Conservation (phyloP, 2,329 filamentous ascomycete genomes). For the Colletotrichum noveboracense region DNA sequence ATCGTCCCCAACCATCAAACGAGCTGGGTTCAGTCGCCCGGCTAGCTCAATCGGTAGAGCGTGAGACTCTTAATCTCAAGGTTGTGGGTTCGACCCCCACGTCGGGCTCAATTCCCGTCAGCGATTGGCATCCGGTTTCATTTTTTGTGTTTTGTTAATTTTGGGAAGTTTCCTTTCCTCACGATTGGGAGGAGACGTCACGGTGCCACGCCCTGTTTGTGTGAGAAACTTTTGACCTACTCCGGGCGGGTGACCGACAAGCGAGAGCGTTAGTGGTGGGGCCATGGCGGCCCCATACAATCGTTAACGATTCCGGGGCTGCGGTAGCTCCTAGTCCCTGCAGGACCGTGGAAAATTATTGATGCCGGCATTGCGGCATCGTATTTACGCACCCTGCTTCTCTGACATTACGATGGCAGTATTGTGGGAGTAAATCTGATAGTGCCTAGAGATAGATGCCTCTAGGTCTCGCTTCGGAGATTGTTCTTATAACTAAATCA, state of each 20-base stretch:
- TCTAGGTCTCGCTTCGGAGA: background rate
- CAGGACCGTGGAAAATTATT: background rate
- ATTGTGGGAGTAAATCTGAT: fast-evolving
- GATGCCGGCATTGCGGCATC: background rate
- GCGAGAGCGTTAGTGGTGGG: background rate
- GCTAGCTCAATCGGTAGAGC: slow-evolving; percentile 77
- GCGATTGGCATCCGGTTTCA: background rate
- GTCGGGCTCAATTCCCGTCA: slow-evolving; percentile 19
- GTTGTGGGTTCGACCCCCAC: slow-evolving; percentile 55
- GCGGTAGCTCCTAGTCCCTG: background rate
- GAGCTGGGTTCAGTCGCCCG: slow-evolving; percentile 39
- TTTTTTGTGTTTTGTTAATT: background rate
- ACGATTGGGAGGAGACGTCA: background rate
- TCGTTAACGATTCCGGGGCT: background rate
- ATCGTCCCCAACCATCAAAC: background rate
- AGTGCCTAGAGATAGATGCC: background rate
- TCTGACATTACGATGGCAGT: background rate
- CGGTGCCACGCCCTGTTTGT: background rate
- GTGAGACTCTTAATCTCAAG: slow-evolving; percentile 73
- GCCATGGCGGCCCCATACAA: background rate
- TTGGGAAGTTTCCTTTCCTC: background rate
- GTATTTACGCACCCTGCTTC: background rate
- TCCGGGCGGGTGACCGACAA: background rate
- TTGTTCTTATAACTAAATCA: background rate
- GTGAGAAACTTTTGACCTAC: background rate